These are phyloP conservation scores for Alternaria sp. DNA, from an alignment of 2,329 filamentous ascomycete species.

Conservation along the genomic window DNA sequence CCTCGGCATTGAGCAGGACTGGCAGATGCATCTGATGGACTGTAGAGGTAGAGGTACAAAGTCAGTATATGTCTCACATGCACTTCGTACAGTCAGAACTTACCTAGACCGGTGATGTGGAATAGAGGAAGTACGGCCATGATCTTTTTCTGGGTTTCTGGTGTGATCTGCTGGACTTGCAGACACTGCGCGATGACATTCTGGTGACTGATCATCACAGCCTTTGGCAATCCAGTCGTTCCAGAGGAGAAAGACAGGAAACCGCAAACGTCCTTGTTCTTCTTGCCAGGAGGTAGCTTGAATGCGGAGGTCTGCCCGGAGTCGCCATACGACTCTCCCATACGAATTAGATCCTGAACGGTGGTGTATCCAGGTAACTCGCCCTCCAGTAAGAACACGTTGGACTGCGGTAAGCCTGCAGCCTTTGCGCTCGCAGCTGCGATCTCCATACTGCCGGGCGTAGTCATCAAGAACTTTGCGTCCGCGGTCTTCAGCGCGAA, in stretches of 20 bases:
- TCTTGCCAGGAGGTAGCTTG: conserved; percentile 59
- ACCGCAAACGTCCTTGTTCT: conserved; percentile 63
- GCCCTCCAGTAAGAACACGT: conserved; percentile 65
- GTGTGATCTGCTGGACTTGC: conserved; percentile 56
- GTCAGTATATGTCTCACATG: neutral
- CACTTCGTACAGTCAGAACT: neutral
- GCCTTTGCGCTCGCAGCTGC: conserved; percentile 61
- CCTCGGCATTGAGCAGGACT: conserved; percentile 68
- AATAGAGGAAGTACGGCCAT: conserved; percentile 45
- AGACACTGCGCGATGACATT: conserved; percentile 63
- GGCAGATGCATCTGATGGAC: conserved; percentile 64
- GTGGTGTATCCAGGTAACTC: conserved; percentile 58
- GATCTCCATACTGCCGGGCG: conserved; percentile 61
- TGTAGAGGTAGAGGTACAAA: neutral
- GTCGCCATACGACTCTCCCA: conserved; percentile 52
- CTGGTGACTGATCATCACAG: conserved; percentile 46
- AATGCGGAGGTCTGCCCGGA: conserved; percentile 56
- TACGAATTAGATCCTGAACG: conserved; percentile 54
- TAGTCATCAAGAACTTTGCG: conserved; percentile 65
- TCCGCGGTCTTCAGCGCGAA: conserved; percentile 66
- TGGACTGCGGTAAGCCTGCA: conserved; percentile 60
- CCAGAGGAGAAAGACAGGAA: conserved; percentile 52
- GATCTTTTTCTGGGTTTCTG: conserved; percentile 50
- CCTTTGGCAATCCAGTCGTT: conserved; percentile 49
- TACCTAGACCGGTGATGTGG: conserved; percentile 44